Base-by-base conservation (phyloP, 1,139 yeast species). In the Debaryomycetaceae sp. region DNA sequence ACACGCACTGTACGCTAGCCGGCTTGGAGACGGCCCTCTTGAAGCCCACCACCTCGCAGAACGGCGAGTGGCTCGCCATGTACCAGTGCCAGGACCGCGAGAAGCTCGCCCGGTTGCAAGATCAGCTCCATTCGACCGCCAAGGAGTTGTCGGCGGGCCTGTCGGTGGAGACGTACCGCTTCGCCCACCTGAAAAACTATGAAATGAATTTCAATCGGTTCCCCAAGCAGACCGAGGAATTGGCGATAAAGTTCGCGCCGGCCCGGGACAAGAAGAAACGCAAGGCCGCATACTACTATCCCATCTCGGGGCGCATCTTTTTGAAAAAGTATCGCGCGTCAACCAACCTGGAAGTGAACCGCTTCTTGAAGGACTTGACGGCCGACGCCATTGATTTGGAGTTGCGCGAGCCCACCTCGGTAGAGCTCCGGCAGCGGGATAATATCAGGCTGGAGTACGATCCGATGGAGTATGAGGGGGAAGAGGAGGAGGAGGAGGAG, bases 11-110 rank as follows among this genome's bases (percentile, higher is more conserved):
- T 27, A 63, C 65, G 16, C 52, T 52, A 20, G 58, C 68, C 30
- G 55, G 68, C 12, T 59, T 79, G 38, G 55, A 70, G 26, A 68
- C 87, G 0, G 70, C 94, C 0, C 58, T 87, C 31, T 82, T 82
- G 51, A 71, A 77, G 47, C 90, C 90, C 18, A 73, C 79, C 25
- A 75, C 80, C 18, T 62, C 82, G 22, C 82, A 74, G 29, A 77
- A 72, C 33, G 83, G 81, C 25, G 92, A 81, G 45, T 80, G 95
- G 87, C 74, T 85, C 47, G 73, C 94, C 2, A 63, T 82, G 45
- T 87, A 78, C 51, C 63, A 61, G 41, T 39, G 49, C 13, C 44
- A 45, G 13, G 55, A 54, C 25, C 32, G 44, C 7, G 39, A 36
- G 15, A 45, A 51, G 25, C 55, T 58, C 2, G 35, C 35, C 1